Evolutionary conservation across 2,329 filamentous ascomycete species (phyloP).

Genomic region (Venturia effusa): DNA sequence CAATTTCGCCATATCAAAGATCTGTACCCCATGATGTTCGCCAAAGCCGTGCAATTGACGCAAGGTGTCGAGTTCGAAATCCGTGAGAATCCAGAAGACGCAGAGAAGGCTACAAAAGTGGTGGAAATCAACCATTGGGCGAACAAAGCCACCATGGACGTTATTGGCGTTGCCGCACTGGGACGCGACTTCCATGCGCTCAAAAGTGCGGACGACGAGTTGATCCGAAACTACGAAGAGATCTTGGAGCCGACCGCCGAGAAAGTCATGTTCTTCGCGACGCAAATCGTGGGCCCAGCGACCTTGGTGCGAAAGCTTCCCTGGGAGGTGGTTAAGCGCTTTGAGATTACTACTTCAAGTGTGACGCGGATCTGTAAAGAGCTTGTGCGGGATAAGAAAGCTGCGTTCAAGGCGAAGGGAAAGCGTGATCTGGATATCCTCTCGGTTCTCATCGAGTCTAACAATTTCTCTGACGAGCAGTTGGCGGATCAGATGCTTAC

Average conservation of each 20-base stretch:
- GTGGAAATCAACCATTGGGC: conserved; percentile 32
- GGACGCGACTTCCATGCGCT: conserved; percentile 33
- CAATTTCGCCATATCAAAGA: conserved; percentile 78
- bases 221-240: conserved; percentile 32
- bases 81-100: conserved; percentile 28
- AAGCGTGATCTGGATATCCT: conserved; percentile 31
- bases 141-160: conserved; percentile 34
- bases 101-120: conserved; percentile 21
- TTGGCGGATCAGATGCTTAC: conserved; percentile 46
- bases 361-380: conserved; percentile 28
- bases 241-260: conserved; percentile 35
- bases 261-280: conserved; percentile 35
- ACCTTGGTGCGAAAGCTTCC: conserved; percentile 32
- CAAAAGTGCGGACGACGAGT: conserved; percentile 30
- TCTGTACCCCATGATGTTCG: conserved; percentile 76
- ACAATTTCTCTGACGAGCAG: conserved; percentile 41
- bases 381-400: conserved; percentile 39
- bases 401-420: conserved; percentile 24
- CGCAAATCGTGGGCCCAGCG: conserved; percentile 27
- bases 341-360: conserved; percentile 24
- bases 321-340: conserved; percentile 35
- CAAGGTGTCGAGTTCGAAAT: conserved; percentile 47
- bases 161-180: conserved; percentile 35
- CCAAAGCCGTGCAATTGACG: conserved; percentile 59
- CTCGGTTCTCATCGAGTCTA: conserved; percentile 40